Evolutionary conservation across 202 grass and related monocot genomes (phyloP), one percentile per base, ranked within the genome.

Genomic region (Elaeis oleifera): DNA sequence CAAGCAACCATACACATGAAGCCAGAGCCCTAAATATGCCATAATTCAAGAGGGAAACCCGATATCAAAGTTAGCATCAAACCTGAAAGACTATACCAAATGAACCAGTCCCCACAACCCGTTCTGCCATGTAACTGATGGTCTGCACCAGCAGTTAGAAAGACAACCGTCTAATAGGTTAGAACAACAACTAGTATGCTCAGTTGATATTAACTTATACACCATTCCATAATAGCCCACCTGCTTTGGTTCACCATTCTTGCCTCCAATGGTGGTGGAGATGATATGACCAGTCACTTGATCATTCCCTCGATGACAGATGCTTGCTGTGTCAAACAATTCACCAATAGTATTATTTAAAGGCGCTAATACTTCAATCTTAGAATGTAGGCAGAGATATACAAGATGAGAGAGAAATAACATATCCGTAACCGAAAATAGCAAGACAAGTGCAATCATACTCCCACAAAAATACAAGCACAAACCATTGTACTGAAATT

Each of bases 41-140:
- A 56, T 23, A 5, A n/a, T 22, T 16, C 55, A 44, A 22, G 20
- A 32, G 26, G 20, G 22, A 16, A 14, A 29, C 11, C 18, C 5
- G 23, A 18, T 15, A 56, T 15, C 19, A 19, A 53, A 32, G n/a
- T 19, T 19, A 11, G 6, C 53, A 39, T 16, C 54, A 13, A 28
- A 68, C 65, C 65, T 68, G 65, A 29, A 56, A 68, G 26, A 68
- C 65, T 39, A 68, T 68, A n/a, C 65, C 65, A 56, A 68, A 68
- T 23, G 65, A 56, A 18, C 65, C 65, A 56, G 52, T 56, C 13
- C 65, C 65, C 7, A 68, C 65, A 56, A 68, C 29, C 6, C 65
- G 53, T 18, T 68, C 65, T 23, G 65, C 65, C 65, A 68, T 68
- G 53, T 68, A 68, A 68, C 65, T 68, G 48, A 68, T 68, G 18